phyloP scores from a whole-genome alignment of 2,329 filamentous ascomycete genomes.

The Cladosporium sp. region DNA sequence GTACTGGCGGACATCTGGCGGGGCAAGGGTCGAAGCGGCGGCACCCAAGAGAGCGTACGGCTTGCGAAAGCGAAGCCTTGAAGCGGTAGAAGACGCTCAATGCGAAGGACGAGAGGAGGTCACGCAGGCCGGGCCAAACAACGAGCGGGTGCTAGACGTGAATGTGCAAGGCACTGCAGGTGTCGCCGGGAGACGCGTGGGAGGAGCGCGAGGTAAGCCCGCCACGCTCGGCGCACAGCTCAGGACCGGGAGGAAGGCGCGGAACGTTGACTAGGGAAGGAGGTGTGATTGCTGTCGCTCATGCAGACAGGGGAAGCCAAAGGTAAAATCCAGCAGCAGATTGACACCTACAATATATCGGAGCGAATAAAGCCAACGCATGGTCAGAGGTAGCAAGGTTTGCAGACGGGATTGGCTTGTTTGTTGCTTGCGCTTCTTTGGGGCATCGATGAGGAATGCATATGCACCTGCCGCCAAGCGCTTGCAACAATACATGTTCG shows the following conservation, averaged over 20 bases:
- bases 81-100: background rate
- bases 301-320: too few species aligned
- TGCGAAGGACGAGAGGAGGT: background rate
- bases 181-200: background rate
- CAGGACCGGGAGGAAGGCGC: background rate
- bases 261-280: background rate
- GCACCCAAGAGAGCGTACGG: constrained; percentile 2
- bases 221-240: background rate
- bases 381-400: background rate
- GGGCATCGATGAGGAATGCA: constrained; percentile 5
- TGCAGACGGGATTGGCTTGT: constrained; percentile 4
- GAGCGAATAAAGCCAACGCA: too few species aligned
- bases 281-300: too few species aligned
- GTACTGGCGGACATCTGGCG: too few species aligned
- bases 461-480: background rate
- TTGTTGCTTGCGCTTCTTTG: constrained; percentile 8
- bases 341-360: too few species aligned
- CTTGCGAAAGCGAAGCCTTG: background rate
- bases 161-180: background rate
- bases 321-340: too few species aligned
- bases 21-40: too few species aligned
- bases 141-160: background rate
- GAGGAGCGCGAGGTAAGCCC: background rate
- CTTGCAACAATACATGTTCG: background rate
- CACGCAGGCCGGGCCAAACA: background rate